Base-by-base conservation (phyloP, 352 stramenopile genomes). In the Pythium phragmiticola region DNA sequence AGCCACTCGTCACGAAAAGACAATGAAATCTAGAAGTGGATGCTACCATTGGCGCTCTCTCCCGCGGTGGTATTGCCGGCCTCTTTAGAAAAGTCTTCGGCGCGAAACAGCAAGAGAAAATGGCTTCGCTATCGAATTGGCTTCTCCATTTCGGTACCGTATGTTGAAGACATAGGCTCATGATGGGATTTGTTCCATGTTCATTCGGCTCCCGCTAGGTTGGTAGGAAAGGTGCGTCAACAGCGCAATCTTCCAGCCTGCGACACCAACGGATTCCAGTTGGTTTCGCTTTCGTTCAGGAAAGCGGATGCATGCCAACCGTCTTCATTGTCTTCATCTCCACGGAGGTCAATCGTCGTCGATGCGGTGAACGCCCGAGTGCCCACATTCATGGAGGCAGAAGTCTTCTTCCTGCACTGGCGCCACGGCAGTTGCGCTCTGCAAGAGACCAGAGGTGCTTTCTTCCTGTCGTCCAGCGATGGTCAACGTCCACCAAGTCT, bases 101-200 rank as follows among this genome's bases (percentile, higher is more conserved):
- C 45, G n/a, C 3, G 13, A 39, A 16, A 39, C 23, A 28, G 12
- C 47, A 39, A 39, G 34, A 39, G 34, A 39, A 39, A 12, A 39
- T 39, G 34, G 34, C 34, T 39, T 39, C 34, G 34, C 34, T 39
- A 39, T 39, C 34, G 1, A 30, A 30, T 30, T 30, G 4, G 4
- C 26, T 30, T 5, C 26, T 30, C 26, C 26, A 30, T 30, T 30
- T 5, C 13, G 2, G 6, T 62, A 61, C 56, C 56, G 56, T 62
- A 62, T 55, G 56, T 62, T 62, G 56, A 62, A 62, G 51, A 21
- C 6, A 19, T n/a, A n/a, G 9, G 0, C 17, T 55, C 49, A 30
- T 1, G 19, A 7, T 28, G 23, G 34, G 11, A 39, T 12, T 11
- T 39, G 7, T 13, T 30, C 8, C 16, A 8, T 23, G 14, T 23